Evolutionary conservation across 345 rosid genomes (phyloP).

Genomic region (Geranium brycei): DNA sequence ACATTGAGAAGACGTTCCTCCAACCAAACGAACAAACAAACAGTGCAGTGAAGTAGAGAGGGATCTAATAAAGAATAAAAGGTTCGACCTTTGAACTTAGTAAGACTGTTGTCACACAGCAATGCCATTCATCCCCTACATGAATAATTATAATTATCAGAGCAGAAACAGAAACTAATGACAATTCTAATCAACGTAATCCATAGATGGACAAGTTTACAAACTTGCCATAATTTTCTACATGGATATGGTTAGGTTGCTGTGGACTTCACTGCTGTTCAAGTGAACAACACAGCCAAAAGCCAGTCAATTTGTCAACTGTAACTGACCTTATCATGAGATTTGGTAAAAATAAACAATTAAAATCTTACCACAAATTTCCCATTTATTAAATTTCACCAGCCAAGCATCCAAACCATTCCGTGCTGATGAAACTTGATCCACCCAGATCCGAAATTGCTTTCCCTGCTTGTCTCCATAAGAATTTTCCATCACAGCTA

Average conservation of each 20-base stretch:
- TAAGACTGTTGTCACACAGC: constrained; percentile 33
- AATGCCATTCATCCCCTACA: constrained; percentile 22
- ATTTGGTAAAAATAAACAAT: not conserved
- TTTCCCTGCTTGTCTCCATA: constrained; percentile 53
- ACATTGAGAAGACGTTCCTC: too few species aligned
- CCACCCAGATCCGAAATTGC: constrained; percentile 51
- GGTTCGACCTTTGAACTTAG: constrained; percentile 31
- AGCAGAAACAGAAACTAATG: not conserved
- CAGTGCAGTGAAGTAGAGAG: not conserved
- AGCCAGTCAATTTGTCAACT: too few species aligned
- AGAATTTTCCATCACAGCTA: constrained; percentile 24
- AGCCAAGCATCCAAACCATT: constrained; percentile 58
- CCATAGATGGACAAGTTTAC: not conserved
- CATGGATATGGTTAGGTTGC: too few species aligned
- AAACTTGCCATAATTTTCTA: too few species aligned
- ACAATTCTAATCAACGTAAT: not conserved
- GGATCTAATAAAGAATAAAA: not conserved
- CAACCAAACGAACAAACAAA: not conserved
- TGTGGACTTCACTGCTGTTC: too few species aligned
- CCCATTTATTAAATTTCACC: constrained; percentile 66
- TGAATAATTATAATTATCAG: not conserved
- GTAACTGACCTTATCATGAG: not conserved
- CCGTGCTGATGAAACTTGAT: constrained; percentile 39
- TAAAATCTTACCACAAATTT: constrained; percentile 42
- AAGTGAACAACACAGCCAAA: not conserved